Conservation (phyloP, 2,329 filamentous ascomycete genomes). For the Beauveria rudraprayagi region DNA sequence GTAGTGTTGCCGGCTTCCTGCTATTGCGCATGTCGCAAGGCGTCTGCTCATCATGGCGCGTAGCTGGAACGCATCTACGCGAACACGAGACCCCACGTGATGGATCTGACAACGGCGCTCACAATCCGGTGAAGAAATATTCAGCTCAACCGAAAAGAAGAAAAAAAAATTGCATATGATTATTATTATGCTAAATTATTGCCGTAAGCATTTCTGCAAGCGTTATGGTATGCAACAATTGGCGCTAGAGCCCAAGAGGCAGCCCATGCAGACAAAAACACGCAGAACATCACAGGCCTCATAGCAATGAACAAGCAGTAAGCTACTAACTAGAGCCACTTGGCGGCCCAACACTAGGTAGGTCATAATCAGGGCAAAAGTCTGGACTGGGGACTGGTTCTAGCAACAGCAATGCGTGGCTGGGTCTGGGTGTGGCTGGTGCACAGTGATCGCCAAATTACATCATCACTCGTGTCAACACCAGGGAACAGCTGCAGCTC, state of each 20-base stretch:
- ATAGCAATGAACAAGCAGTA: too few relatives aligned
- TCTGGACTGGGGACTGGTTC: not conserved
- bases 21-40: not conserved
- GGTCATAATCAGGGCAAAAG: not conserved
- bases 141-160: not conserved
- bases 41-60: not conserved
- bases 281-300: too few relatives aligned
- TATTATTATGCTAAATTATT: not conserved
- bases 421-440: not conserved
- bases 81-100: not conserved
- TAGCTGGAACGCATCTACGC: conserved; percentile 4
- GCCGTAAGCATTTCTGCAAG: not conserved
- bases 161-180: not conserved
- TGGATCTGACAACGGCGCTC: not conserved
- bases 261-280: not conserved
- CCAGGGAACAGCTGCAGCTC: not conserved
- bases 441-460: conserved; percentile 4
- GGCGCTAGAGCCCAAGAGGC: not conserved
- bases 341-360: too few relatives aligned
- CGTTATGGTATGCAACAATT: not conserved
- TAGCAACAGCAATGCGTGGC: not conserved
- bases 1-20: not conserved
- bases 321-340: too few relatives aligned
- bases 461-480: conserved; percentile 5
- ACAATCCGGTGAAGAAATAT: not conserved